Evolutionary conservation across 2,329 filamentous ascomycete species (phyloP), one percentile per base, ranked within the genome.

Genomic region (Curvularia eragrostidis): DNA sequence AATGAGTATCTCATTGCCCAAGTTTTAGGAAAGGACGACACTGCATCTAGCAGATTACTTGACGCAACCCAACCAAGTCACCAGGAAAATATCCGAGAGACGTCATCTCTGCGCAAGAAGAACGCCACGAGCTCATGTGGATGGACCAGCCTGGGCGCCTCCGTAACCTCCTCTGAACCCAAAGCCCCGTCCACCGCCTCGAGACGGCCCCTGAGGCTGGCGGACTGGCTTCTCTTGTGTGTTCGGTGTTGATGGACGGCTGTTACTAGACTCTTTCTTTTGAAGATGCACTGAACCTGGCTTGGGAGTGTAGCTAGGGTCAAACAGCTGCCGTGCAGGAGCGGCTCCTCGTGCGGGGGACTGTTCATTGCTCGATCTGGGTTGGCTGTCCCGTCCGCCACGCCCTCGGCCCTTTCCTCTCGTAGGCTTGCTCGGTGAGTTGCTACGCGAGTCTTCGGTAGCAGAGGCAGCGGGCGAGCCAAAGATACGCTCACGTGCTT

Each of bases 401-500:
- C 74, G 74, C 0, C 70, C 75, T 51, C 73, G 70, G 21, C 71
- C 75, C 50, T 74, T 78, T n/a, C 76, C 76, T 62, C 74, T 64
- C 18, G 63, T 63, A 6, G 68, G 52, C 54, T 71, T 72, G 59
- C 60, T 72, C 1, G 73, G 73, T 34, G 75, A 76, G 18, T 75
- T 72, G 26, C 71, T 74, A 46, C 71, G 69, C 34, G 72, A 77
- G 58, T 66, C 70, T 54, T 70, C 76, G 28, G 75, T 66, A 5
- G 77, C 62, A 5, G 75, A 70, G 18, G 77, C 61, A 12, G 69
- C 67, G 30, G 75, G 75, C 21, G 85, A 87, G 19, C 93, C 93
- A 76, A 97, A 94, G 54, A 97, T 89, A 74, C 93, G 90, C 68
- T 94, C 91, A 28, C 94, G 85, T 5, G 89, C 91, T 79, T 97